Base-by-base conservation (phyloP, 495 filamentous ascomycete genomes). In the Penicillium ucsense region DNA sequence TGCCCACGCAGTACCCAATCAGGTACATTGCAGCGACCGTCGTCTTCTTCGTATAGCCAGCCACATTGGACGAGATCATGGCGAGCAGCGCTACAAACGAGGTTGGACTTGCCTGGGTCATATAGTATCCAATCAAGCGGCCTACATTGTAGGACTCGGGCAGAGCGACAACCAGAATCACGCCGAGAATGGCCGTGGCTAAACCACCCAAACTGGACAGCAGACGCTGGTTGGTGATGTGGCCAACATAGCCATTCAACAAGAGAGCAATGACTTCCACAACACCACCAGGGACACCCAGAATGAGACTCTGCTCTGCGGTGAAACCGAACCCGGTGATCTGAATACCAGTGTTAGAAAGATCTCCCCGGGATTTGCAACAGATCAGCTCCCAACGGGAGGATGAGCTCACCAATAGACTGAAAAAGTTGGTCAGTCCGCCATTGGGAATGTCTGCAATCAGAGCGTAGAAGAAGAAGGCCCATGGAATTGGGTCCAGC, bases 31-130 rank as follows among this genome's bases (percentile, higher is more conserved):
- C 82, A 0, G 82, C 82, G 1, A 85, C 78, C 0, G 83, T 86
- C 0, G 83, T 86, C 62, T 86, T 86, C 67, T 86, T 86, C 7
- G 84, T 86, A 59, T 84, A 86, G 11, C 83, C 82, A 0, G 82
- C 80, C 5, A 86, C 76, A 50, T 88, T 86, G 20, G 74, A 78
- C 0, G 74, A 74, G 38, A 84, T 78, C 45, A 85, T 67, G 1
- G 78, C 75, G 29, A 71, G 40, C 8, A 73, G 50, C 1, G 68
- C 66, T 1, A 71, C 63, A 31, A 71, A 70, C 65, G 62, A 38
- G 10, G 78, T 82, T 3, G 83, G 71, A 43, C 63, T 69, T 6
- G 78, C 70, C 59, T 79, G 72, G 0, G 79, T 83, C 35, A 85
- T 63, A 55, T 85, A 85, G 57, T 82, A 83, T 2, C 80, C 81